Evolutionary conservation across 1,284 basidiomycete species (phyloP), one percentile per base, ranked within the genome.

Genomic region (Fomitopsis pinicola): DNA sequence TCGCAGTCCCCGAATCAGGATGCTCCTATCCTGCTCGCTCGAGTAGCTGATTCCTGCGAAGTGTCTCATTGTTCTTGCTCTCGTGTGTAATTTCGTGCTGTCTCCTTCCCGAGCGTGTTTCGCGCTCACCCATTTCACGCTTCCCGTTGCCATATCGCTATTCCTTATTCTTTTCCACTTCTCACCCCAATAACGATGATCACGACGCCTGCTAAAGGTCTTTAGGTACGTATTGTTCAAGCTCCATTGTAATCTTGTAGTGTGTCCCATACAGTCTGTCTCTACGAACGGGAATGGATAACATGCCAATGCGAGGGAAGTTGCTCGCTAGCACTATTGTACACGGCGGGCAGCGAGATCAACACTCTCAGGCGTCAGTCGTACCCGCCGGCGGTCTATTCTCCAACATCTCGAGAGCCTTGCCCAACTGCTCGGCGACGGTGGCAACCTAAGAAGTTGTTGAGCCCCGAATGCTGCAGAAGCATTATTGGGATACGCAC

Each of bases 401-500:
- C 15, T 54, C 52, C 9, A 54, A 30, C 52, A 54, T 38, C n/a
- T 19, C 12, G 12, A 54, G 33, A 17, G 57, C 63, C n/a, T 58
- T 22, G 9, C 35, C 57, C 19, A 64, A 15, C 17, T 26, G 48
- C 38, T 59, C 42, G 1, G 62, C 59, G 8, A 64, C 48, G 4
- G 9, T 36, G 0, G 7, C 38, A 14, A 62, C 52, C 65, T 66
- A 28, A 22, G 2, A 2, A 22, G 36, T 14, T 22, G 14, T 22
- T 54, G 22, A 22, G 26, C 7, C 5, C 2, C 8, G 2, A 8
- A 8, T 8, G 6, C 36, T 40, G 10, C 7, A 22, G 40, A 50
- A 28, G n/a, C 33, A 2, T 35, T 22, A 33, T 57, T 36, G 9
- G 78, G 9, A 12, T 22, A 50, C 84, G 66, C 66, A 88, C 88